These are phyloP conservation scores for Smallanthus sonchifolius DNA, from an alignment of 129 eudicot species.

Conservation along the genomic window DNA sequence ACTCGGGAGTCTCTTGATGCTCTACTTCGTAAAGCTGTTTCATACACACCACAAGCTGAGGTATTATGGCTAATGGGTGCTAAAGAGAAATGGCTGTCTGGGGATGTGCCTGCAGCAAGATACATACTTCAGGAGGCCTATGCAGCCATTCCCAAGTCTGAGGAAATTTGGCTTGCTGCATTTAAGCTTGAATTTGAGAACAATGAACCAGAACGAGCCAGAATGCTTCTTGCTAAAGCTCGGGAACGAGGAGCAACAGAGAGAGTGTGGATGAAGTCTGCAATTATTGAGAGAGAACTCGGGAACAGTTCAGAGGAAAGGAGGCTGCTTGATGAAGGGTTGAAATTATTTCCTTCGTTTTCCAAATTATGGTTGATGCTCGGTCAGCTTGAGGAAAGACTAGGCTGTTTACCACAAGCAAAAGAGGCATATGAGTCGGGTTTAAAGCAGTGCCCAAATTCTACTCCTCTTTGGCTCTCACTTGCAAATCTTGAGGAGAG, in stretches of 20 bases:
- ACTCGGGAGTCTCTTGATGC: conserved; percentile 87
- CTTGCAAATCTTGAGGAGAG: conserved; percentile 80
- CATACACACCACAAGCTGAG: conserved; percentile 85
- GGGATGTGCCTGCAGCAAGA: conserved; percentile 88
- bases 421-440: conserved; percentile 66
- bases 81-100: conserved; percentile 98
- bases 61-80: conserved; percentile 97
- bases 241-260: conserved; percentile 86
- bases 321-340: conserved; percentile 72
- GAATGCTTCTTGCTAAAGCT: conserved; percentile 91
- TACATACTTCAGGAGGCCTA: conserved; percentile 84
- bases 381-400: conserved; percentile 85
- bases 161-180: conserved; percentile 98
- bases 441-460: conserved; percentile 59
- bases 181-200: conserved; percentile 95
- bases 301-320: conserved; percentile 71
- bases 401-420: conserved; percentile 43
- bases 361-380: conserved; percentile 90
- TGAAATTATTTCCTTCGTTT: conserved; percentile 63
- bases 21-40: conserved; percentile 76
- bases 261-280: conserved; percentile 99
- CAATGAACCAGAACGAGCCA: conserved; percentile 81
- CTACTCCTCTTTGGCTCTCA: conserved; percentile 87
- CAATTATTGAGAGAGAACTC: conserved; percentile 82
- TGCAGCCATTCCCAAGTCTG: conserved; percentile 83